These are phyloP conservation scores for Sparassis latifolia DNA, from an alignment of 1,284 basidiomycete species.

Conservation along the genomic window DNA sequence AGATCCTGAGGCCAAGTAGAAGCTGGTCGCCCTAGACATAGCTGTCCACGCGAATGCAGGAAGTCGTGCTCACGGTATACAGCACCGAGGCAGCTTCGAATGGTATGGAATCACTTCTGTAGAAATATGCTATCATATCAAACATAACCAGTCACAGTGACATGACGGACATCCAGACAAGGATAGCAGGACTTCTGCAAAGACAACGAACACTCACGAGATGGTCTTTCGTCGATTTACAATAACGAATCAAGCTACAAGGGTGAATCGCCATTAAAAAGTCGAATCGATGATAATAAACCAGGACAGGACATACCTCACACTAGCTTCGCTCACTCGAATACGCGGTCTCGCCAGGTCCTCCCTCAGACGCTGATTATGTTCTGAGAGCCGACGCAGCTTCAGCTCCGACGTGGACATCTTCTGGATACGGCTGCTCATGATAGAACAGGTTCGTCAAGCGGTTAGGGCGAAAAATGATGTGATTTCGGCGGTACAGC, in stretches of 20 bases:
- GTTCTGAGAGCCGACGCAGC: conserved; percentile 72
- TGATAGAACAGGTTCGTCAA: conserved; percentile 11
- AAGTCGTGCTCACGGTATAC: too few relatives aligned
- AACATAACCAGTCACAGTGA: too few relatives aligned
- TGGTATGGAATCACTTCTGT: too few relatives aligned
- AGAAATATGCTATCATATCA: too few relatives aligned
- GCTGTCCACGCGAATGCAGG: too few relatives aligned
- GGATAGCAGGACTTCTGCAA: too few relatives aligned
- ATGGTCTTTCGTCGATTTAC: conserved; percentile 69
- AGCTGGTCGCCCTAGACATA: too few relatives aligned
- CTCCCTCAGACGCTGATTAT: conserved; percentile 71
- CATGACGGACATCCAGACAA: too few relatives aligned
- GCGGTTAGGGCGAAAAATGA: conserved; percentile 1
- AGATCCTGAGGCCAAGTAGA: too few relatives aligned
- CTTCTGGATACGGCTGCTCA: conserved; percentile 34
- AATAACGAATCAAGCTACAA: conserved; percentile 67
- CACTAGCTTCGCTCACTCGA: conserved; percentile 71
- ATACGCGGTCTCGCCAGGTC: conserved; percentile 72
- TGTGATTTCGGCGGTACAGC: neutral
- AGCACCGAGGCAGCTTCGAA: too few relatives aligned
- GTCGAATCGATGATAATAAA: conserved; percentile 1
- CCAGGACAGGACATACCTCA: conserved; percentile 39
- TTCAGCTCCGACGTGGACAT: conserved; percentile 81
- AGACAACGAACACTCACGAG: conserved; percentile 38
- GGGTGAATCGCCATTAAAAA: neutral